Conservation (phyloP, 2,329 filamentous ascomycete species). For the Phialophora verrucosa region DNA sequence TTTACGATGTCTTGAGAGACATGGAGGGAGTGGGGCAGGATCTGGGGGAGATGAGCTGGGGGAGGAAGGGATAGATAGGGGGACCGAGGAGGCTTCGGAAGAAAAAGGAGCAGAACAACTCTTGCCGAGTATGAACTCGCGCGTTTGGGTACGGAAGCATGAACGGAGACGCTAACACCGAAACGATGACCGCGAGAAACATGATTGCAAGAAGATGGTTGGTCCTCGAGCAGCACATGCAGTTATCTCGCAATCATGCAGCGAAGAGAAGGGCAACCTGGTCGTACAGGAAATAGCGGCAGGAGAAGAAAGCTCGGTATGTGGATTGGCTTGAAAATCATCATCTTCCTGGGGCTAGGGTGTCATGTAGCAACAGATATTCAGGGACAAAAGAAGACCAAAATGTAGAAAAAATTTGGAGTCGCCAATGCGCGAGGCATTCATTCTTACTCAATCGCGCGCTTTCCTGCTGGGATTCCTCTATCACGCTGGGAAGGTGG, state of each 20-base stretch:
- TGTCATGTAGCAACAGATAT: background rate
- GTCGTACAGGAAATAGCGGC: background rate
- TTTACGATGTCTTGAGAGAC: conserved; percentile 38
- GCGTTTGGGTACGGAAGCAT: background rate
- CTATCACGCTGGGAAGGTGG: background rate
- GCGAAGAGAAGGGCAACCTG: background rate
- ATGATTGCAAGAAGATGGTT: background rate
- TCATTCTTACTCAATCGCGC: background rate
- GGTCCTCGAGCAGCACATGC: background rate
- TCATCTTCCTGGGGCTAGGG: background rate
- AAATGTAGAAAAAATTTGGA: background rate
- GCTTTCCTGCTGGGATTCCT: background rate
- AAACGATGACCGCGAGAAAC: background rate
- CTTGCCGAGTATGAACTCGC: background rate
- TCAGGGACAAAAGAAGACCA: background rate
- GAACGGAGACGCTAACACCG: background rate
- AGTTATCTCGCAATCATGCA: background rate
- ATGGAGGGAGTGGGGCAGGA: conserved; percentile 40
- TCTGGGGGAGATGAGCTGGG: conserved; percentile 35
- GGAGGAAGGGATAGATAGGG: conserved; percentile 14
- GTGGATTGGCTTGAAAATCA: background rate
- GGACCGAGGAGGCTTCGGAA: background rate
- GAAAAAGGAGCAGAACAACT: background rate
- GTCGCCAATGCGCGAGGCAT: background rate
- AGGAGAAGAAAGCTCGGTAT: background rate